Evolutionary conservation across 371 early-diverging fungal genomes (phyloP), one percentile per base, ranked within the genome.

Genomic region (Batkoa obscura): DNA sequence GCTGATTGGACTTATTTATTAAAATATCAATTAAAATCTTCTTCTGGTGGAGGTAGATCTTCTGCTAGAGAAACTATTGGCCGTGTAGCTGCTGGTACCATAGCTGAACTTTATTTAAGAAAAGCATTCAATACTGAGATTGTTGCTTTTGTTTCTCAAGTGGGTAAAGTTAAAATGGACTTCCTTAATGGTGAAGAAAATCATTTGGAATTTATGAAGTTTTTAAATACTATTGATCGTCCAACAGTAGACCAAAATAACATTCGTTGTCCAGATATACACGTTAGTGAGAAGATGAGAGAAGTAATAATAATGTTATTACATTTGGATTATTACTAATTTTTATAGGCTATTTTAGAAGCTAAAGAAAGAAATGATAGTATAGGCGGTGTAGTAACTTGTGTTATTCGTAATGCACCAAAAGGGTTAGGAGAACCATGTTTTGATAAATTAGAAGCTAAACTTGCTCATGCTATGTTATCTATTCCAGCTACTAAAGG

Each of bases 401-500:
- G 97, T 68, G 92, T 96, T 35, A 88, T 96, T 65, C 80, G 97
- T 50, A 86, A 88, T 58, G 79, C 83, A 34, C 97, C 97, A 10
- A 63, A 76, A 12, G 97, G 97, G n/a, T 72, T 96, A 54, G 97
- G 97, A 51, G 97, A 96, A 65, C 97, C 97, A 6, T 87, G 90
- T 68, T 96, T 96, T 63, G 97, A 96, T 68, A 96, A 96, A 66
- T 72, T 94, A 36, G 94, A 96, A 66, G 95, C 97, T n/a, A 67
- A 81, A 58, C 72, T 96, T 51, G 97, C 95, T 5, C 95, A 96
- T 62, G 97, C 95, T n/a, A 96, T 96, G 97, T 69, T 96, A 56
- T 92, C 93, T 30, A 93, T 96, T 55, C 97, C 97, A 15, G 94
- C 97, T 6, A 96, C 95, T 9, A 96, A 96, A 66, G 91, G 89